A percentile compares a stretch with the other conserved stretches of the same genome.
Evolutionary conservation across 1,139 yeast genomes (phyloP).

Genomic region (Pichia sp.): DNA sequence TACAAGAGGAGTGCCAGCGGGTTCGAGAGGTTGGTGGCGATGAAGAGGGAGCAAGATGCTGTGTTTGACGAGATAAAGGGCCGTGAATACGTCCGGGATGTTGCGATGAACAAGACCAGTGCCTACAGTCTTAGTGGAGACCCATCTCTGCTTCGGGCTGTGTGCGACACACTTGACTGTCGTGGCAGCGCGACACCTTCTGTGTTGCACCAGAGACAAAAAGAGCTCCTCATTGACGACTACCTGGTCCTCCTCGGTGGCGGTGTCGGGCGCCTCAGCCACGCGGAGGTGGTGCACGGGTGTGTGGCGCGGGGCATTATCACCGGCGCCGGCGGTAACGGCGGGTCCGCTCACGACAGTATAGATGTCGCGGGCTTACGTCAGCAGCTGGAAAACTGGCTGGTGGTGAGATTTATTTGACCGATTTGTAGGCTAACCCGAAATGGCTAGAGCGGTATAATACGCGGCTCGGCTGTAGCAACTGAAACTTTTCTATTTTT

Average conservation of each 20-base stretch:
- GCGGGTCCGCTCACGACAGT: neutral
- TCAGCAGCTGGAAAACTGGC: conserved; percentile 1
- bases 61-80: no score
- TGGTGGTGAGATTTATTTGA: conserved; percentile 2
- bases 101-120: conserved; percentile 2
- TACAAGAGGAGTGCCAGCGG: conserved; percentile 20
- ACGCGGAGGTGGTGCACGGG: conserved; percentile 48
- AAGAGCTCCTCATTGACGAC: conserved; percentile 51
- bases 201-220: conserved; percentile 18
- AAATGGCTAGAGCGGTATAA: no score
- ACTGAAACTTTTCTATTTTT: no score
- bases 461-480: no score
- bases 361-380: neutral
- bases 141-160: neutral
- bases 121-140: neutral
- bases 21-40: conserved; percentile 23
- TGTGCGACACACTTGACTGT: conserved; percentile 1
- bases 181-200: conserved; percentile 3
- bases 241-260: conserved; percentile 45
- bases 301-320: conserved; percentile 42
- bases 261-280: conserved; percentile 45
- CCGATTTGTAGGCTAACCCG: no score
- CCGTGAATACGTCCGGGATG: neutral
- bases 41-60: neutral
- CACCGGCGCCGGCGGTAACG: neutral